A percentile compares a stretch with the other conserved stretches of the same genome.
Conservation (phyloP, 169 alveolate genomes). For the Plasmodium chabaudi region DNA sequence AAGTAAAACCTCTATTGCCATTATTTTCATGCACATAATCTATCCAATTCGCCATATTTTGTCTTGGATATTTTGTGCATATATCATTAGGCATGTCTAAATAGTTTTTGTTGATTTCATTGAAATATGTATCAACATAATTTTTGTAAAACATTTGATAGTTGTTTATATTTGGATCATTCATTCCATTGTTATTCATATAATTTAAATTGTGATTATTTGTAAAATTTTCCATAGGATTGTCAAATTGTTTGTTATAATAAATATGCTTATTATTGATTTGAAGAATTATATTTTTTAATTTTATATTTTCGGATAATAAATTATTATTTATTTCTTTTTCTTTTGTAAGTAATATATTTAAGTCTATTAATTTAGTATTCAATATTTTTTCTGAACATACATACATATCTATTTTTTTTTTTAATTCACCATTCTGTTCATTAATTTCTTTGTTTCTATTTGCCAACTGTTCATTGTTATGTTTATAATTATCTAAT, state of each 20-base stretch:
- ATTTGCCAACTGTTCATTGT: constrained; percentile 1
- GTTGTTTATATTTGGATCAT: background rate
- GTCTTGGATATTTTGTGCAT: background rate
- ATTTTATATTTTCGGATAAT: constrained; percentile 42
- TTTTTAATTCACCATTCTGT: constrained; percentile 29
- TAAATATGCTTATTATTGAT: constrained; percentile 1
- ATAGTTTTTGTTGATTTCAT: background rate
- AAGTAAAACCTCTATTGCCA: background rate
- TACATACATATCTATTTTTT: constrained; percentile 17
- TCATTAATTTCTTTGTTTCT: constrained; percentile 31
- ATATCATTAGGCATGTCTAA: background rate
- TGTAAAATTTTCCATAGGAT: background rate
- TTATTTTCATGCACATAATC: background rate
- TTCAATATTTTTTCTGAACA: constrained; percentile 20
- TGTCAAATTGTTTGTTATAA: background rate
- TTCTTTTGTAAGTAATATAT: constrained; percentile 35
- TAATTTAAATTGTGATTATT: constrained; percentile 1
- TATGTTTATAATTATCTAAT: constrained; percentile 22
- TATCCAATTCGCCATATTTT: background rate
- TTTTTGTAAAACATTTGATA: background rate
- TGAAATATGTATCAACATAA: background rate
- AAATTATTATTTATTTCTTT: constrained; percentile 48
- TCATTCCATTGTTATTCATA: background rate
- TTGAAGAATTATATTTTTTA: constrained; percentile 21
- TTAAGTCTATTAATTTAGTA: constrained; percentile 22